A percentile compares a stretch with the other conserved stretches of the same genome.
phyloP scores from a whole-genome alignment of 1,139 yeast species.

The Kluyveromyces sp. region DNA sequence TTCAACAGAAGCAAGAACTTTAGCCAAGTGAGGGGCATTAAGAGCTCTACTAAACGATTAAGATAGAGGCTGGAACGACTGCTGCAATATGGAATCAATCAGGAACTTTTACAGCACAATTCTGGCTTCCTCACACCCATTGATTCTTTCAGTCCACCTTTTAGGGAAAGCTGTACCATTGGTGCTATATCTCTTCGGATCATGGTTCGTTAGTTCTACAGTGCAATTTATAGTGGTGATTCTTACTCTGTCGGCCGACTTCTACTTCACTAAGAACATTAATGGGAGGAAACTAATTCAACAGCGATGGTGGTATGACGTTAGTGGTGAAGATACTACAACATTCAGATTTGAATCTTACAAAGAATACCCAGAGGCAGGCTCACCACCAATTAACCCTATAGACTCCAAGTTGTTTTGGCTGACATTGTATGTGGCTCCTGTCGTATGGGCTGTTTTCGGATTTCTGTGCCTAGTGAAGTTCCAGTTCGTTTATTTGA shows the following conservation, averaged over 20 bases:
- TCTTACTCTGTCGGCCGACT: conserved; percentile 75
- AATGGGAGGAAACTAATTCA: conserved; percentile 88
- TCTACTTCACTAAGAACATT: conserved; percentile 90
- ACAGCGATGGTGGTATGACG: conserved; percentile 89
- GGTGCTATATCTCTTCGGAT: conserved; percentile 30
- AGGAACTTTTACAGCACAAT: conserved; percentile 30
- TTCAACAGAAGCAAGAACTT: too few relatives aligned
- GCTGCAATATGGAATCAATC: conserved; percentile 23
- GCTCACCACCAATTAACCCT: conserved; percentile 61
- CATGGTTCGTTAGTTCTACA: conserved; percentile 29
- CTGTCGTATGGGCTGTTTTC: conserved; percentile 65
- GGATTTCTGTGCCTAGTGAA: conserved; percentile 73
- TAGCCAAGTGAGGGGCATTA: too few relatives aligned
- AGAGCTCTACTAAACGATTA: too few relatives aligned
- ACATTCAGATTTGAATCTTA: conserved; percentile 30
- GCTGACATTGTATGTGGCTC: conserved; percentile 68
- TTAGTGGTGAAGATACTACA: conserved; percentile 17
- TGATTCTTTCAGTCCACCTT: conserved; percentile 26
- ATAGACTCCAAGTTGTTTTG: conserved; percentile 88
- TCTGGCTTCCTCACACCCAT: conserved; percentile 32
- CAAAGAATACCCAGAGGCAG: conserved; percentile 24
- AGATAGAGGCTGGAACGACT: too few relatives aligned
- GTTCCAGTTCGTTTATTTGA: conserved; percentile 66
- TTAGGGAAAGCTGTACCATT: conserved; percentile 30
- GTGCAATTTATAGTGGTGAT: conserved; percentile 66